phyloP scores from a whole-genome alignment of 805 yeast genomes.

The Candida dendrica region DNA sequence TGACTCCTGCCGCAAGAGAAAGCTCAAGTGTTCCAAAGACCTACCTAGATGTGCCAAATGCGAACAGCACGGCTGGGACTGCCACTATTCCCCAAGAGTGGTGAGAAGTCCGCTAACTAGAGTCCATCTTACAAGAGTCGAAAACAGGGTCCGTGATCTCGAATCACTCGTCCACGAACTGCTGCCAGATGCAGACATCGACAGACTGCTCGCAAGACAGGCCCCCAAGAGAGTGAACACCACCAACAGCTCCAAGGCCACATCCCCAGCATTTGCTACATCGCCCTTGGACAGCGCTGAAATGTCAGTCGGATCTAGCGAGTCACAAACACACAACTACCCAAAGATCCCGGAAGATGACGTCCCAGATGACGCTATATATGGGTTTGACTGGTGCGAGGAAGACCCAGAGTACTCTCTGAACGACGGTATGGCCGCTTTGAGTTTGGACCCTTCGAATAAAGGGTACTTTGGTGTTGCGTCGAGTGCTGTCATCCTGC shows the following conservation, averaged over 20 bases:
- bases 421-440: slow-evolving; percentile 61
- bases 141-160: slow-evolving; percentile 41
- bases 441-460: slow-evolving; percentile 41
- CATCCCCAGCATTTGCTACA: slow-evolving; percentile 4
- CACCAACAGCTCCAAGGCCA: slow-evolving; percentile 5
- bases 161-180: slow-evolving; percentile 37
- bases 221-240: slow-evolving; percentile 5
- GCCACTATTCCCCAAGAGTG: slow-evolving; percentile 71
- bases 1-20: slow-evolving; percentile 77
- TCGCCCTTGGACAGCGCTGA: slow-evolving; percentile 1
- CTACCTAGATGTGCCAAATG: slow-evolving; percentile 74
- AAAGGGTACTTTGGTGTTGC: slow-evolving; percentile 63
- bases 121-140: slow-evolving; percentile 73
- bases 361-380: slow-evolving; percentile 36
- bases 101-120: slow-evolving; percentile 78
- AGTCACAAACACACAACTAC: slow-evolving; percentile 8
- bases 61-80: slow-evolving; percentile 61
- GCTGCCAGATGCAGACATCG: slow-evolving; percentile 41
- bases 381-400: slow-evolving; percentile 57
- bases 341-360: slow-evolving; percentile 26
- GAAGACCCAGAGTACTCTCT: slow-evolving; percentile 32
- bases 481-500: slow-evolving; percentile 48
- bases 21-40: slow-evolving; percentile 75
- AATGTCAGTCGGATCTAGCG: slow-evolving; percentile 3
- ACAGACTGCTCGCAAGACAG: slow-evolving; percentile 23